These are phyloP conservation scores for Salix dunnii DNA, from an alignment of 345 rosid species.

Conservation along the genomic window DNA sequence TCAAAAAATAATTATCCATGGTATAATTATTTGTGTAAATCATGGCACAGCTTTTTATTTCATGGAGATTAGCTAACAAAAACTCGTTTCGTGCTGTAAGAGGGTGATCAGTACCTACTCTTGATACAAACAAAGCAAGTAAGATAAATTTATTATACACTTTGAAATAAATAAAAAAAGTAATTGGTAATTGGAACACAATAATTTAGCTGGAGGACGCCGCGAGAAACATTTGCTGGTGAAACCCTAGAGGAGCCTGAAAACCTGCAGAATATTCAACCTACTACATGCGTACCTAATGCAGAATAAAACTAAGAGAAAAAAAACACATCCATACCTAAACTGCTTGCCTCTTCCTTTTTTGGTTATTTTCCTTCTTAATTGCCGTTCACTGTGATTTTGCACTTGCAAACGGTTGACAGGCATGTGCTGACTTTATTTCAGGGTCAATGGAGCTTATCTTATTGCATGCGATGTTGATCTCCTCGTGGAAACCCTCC, in stretches of 20 bases:
- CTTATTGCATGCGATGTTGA: constrained; percentile 11
- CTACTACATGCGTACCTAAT: background rate
- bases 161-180: background rate
- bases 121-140: background rate
- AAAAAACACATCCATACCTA: constrained; percentile 5
- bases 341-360: background rate
- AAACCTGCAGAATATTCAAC: background rate
- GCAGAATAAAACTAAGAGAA: background rate
- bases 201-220: background rate
- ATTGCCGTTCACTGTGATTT: background rate
- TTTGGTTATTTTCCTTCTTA: background rate
- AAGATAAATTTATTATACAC: background rate
- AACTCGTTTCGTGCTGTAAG: background rate
- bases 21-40: no score
- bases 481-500: constrained; percentile 14
- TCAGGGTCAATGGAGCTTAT: constrained; percentile 27
- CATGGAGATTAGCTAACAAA: background rate
- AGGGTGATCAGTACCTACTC: background rate
- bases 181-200: background rate
- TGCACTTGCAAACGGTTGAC: constrained; percentile 23
- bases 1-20: no score
- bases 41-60: no score
- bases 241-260: background rate
- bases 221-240: background rate
- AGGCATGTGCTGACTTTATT: constrained; percentile 21